A percentile compares a stretch with the other conserved stretches of the same genome.
Evolutionary conservation across 2,329 filamentous ascomycete species (phyloP).

Genomic region (Corinectria fuckeliana): DNA sequence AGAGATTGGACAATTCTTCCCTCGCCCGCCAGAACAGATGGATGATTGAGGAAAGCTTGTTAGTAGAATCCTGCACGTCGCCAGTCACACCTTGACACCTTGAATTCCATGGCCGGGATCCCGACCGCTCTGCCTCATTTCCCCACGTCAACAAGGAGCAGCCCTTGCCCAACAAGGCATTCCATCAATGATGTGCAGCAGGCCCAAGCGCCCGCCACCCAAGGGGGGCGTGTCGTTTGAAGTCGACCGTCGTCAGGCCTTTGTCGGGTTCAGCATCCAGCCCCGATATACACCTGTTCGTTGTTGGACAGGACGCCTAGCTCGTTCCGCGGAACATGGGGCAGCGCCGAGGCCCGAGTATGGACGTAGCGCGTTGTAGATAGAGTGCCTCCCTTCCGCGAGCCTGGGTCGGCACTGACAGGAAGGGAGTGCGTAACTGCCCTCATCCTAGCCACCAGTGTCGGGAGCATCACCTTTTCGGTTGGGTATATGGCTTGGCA

Average conservation of each 20-base stretch:
- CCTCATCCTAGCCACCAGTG: constrained; percentile 1
- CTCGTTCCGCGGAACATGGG: constrained; percentile 18
- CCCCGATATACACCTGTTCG: neutral
- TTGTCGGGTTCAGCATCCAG: constrained; percentile 18
- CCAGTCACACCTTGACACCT: too few species aligned
- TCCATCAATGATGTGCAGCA: constrained; percentile 38
- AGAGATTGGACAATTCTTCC: constrained; percentile 22
- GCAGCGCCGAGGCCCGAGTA: constrained; percentile 11
- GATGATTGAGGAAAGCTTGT: too few species aligned
- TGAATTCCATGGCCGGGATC: constrained; percentile 5
- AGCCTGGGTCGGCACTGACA: constrained; percentile 24
- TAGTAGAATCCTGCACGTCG: neutral
- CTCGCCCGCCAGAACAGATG: neutral
- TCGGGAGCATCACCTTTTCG: constrained; percentile 6
- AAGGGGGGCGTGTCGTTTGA: constrained; percentile 26
- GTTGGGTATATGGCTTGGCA: constrained; percentile 14
- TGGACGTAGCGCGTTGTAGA: constrained; percentile 12
- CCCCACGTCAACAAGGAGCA: constrained; percentile 27
- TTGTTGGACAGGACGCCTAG: constrained; percentile 2
- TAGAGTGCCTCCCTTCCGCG: constrained; percentile 28
- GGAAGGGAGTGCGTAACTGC: constrained; percentile 17
- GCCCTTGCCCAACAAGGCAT: constrained; percentile 26
- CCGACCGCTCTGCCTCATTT: constrained; percentile 22
- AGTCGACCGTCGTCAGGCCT: constrained; percentile 19
- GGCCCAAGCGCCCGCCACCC: constrained; percentile 34